A percentile compares a stretch with the other conserved stretches of the same genome.
These are phyloP conservation scores for Pneumocystis carinii DNA, from an alignment of 1,139 yeast species.

Conservation along the genomic window DNA sequence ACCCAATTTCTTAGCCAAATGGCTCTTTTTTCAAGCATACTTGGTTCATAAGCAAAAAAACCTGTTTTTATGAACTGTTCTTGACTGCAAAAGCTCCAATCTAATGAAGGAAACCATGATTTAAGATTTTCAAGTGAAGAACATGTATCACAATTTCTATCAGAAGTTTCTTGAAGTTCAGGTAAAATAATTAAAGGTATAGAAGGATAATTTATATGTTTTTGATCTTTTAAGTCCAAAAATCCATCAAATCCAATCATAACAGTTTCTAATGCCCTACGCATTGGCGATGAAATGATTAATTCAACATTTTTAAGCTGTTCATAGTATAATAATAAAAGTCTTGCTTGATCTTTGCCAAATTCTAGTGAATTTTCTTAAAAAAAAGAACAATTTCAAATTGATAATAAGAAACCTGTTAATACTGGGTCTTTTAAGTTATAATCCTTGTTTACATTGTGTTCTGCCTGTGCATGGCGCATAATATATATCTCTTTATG, in stretches of 20 bases:
- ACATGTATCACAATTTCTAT: neutral
- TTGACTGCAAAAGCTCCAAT: neutral
- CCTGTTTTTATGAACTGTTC: neutral
- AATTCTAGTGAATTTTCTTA: neutral
- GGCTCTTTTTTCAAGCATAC: slow-evolving; percentile 1
- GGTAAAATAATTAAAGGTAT: neutral
- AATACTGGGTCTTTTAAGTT: slow-evolving; percentile 13
- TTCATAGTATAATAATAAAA: slow-evolving; percentile 3
- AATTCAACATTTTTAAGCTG: slow-evolving; percentile 5
- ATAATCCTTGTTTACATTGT: slow-evolving; percentile 10
- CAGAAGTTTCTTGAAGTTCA: neutral
- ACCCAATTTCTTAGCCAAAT: neutral
- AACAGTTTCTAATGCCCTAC: slow-evolving; percentile 13
- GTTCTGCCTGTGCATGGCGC: slow-evolving; percentile 21
- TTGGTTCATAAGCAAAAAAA: neutral
- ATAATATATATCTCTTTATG: slow-evolving; percentile 11
- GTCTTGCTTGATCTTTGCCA: slow-evolving; percentile 11
- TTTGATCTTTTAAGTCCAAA: neutral
- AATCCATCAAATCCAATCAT: slow-evolving; percentile 8
- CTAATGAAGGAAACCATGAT: neutral
- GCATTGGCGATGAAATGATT: slow-evolving; percentile 14
- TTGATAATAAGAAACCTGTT: slow-evolving; percentile 1
- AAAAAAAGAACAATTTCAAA: neutral
- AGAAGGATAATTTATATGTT: neutral
- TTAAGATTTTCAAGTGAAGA: neutral